These are phyloP conservation scores for Dipodascopsis tothii DNA, from an alignment of 805 yeast genomes.

Conservation along the genomic window DNA sequence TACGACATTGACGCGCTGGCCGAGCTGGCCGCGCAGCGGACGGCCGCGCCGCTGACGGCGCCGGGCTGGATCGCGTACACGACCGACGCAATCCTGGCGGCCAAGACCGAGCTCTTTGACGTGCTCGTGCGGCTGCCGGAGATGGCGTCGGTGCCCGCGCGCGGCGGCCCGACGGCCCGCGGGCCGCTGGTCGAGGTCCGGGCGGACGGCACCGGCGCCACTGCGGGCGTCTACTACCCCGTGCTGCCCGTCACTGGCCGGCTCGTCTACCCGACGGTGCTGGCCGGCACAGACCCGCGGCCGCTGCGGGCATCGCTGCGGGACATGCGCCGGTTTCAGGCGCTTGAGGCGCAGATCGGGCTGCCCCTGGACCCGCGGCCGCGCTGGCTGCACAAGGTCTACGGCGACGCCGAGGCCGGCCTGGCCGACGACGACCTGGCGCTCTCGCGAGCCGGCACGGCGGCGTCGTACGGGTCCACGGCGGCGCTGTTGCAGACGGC, in stretches of 20 bases:
- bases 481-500: not conserved
- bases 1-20: slow-evolving; percentile 15
- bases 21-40: slow-evolving; percentile 10
- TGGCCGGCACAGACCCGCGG: slow-evolving; percentile 4
- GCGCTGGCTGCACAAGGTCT: slow-evolving; percentile 13
- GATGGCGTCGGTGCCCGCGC: slow-evolving; percentile 2
- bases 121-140: slow-evolving; percentile 17
- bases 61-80: slow-evolving; percentile 22
- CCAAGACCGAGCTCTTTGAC: slow-evolving; percentile 13
- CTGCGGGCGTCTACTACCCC: slow-evolving; percentile 6
- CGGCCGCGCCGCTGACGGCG: slow-evolving; percentile 14
- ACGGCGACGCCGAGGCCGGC: not conserved
- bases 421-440: not conserved
- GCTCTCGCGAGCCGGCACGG: not conserved
- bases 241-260: slow-evolving; percentile 2
- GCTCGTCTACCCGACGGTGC: slow-evolving; percentile 12
- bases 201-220: slow-evolving; percentile 1
- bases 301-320: slow-evolving; percentile 12
- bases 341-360: slow-evolving; percentile 19
- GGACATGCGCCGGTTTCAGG: slow-evolving; percentile 21
- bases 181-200: too few relatives aligned
- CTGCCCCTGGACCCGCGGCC: slow-evolving; percentile 20
- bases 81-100: slow-evolving; percentile 16
- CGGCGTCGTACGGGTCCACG: not conserved
- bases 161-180: slow-evolving; percentile 7